Evolutionary conservation across 2,329 filamentous ascomycete species (phyloP).

Genomic region (Talaromyces sp.): DNA sequence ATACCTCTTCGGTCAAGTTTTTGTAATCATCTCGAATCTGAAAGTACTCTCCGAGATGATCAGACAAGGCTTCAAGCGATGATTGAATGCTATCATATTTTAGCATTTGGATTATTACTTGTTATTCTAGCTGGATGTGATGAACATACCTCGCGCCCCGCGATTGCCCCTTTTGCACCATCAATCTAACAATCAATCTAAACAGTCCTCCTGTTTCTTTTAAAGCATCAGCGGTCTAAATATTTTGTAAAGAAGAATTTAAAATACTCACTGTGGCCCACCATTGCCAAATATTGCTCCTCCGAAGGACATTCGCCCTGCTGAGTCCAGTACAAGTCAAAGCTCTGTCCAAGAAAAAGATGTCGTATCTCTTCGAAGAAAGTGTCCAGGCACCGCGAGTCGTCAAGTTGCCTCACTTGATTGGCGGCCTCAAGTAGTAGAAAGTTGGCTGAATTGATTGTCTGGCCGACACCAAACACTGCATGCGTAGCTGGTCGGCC

Average conservation of each 20-base stretch:
- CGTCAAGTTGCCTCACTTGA: background rate
- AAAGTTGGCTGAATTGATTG: background rate
- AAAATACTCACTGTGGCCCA: background rate
- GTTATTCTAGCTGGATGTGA: no score
- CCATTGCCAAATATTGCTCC: constrained; percentile 3
- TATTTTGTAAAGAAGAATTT: no score
- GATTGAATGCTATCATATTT: background rate
- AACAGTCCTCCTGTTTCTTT: background rate
- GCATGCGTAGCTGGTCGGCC: background rate
- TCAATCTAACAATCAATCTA: background rate
- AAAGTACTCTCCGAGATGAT: background rate
- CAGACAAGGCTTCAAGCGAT: background rate
- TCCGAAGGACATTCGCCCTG: background rate
- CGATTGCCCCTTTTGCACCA: background rate
- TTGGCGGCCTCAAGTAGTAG: background rate
- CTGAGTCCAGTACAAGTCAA: constrained; percentile 3
- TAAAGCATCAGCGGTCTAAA: background rate
- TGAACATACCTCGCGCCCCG: background rate
- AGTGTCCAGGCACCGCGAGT: background rate
- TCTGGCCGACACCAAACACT: background rate
- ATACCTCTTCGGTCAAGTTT: constrained; percentile 7
- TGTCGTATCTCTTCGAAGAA: background rate
- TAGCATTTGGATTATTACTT: background rate
- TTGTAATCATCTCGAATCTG: constrained; percentile 6
- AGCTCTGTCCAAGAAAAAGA: background rate